Percentiles rank a stretch among this genome's conserved stretches.
Evolutionary conservation across 148 eudicot species (phyloP).

Genomic region (Persicaria tinctoria): DNA sequence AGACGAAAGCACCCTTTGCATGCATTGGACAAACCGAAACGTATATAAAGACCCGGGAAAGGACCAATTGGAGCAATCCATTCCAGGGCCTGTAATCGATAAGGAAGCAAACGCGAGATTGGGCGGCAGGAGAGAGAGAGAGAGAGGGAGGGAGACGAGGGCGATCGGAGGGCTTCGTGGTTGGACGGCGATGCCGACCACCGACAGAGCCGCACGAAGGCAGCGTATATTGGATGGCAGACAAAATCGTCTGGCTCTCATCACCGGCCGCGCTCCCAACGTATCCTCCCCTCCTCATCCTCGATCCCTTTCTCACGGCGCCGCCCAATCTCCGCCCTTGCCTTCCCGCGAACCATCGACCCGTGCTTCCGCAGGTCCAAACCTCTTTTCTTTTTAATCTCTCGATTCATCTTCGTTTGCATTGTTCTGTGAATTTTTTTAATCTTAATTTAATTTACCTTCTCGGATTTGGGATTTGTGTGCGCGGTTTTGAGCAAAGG

Average conservation of each 20-base stretch:
- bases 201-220: neutral
- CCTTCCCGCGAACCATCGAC: neutral
- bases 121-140: conserved; percentile 4
- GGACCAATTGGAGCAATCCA: neutral
- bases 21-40: neutral
- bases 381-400: neutral
- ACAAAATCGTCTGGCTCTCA: conserved; percentile 3
- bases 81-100: neutral
- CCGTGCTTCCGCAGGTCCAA: neutral
- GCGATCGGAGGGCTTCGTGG: neutral
- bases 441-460: neutral
- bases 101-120: conserved; percentile 7
- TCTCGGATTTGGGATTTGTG: no score
- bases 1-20: no score
- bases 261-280: neutral
- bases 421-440: neutral
- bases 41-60: neutral
- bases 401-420: neutral
- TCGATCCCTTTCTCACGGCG: neutral
- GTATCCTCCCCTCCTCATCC: neutral
- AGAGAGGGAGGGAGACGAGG: neutral
- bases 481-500: no score
- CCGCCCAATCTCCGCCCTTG: conserved; percentile 10
- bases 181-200: neutral
- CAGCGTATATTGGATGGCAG: neutral